Evolutionary conservation across 306 rosid species (phyloP).

Genomic region (Prunus salicina): DNA sequence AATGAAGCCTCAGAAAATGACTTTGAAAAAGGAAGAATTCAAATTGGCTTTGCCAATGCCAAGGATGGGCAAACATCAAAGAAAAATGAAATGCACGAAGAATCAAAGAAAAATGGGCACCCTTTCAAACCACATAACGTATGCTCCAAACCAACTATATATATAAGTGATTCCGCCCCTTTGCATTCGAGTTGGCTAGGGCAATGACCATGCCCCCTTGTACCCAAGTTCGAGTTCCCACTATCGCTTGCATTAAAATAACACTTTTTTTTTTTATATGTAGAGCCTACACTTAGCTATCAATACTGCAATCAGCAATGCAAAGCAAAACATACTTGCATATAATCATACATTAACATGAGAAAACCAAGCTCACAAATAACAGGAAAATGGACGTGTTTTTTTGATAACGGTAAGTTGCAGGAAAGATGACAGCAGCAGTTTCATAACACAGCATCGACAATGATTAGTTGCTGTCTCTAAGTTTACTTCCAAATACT

Average conservation of each 20-base stretch:
- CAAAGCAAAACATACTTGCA: background rate
- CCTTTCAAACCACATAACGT: background rate
- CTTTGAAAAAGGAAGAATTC: too few species aligned
- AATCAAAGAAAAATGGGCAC: background rate
- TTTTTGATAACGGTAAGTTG: background rate
- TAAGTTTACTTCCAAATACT: background rate
- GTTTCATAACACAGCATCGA: background rate
- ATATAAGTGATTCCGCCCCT: background rate
- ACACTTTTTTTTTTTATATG: too few species aligned
- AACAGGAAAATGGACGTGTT: background rate
- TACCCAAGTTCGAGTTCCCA: too few species aligned
- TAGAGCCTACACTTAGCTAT: too few species aligned
- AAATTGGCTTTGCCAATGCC: too few species aligned
- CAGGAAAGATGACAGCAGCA: background rate
- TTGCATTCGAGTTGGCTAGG: too few species aligned
- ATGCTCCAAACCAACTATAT: background rate
- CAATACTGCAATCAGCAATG: background rate
- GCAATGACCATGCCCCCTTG: too few species aligned
- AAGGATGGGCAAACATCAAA: too few species aligned
- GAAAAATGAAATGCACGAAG: background rate
- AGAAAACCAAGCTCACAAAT: background rate
- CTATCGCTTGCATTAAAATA: too few species aligned
- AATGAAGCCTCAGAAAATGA: background rate
- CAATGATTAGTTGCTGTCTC: background rate
- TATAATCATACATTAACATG: background rate